Evolutionary conservation across 768 basidiomycete genomes (phyloP).

Genomic region (Boletus sp.): DNA sequence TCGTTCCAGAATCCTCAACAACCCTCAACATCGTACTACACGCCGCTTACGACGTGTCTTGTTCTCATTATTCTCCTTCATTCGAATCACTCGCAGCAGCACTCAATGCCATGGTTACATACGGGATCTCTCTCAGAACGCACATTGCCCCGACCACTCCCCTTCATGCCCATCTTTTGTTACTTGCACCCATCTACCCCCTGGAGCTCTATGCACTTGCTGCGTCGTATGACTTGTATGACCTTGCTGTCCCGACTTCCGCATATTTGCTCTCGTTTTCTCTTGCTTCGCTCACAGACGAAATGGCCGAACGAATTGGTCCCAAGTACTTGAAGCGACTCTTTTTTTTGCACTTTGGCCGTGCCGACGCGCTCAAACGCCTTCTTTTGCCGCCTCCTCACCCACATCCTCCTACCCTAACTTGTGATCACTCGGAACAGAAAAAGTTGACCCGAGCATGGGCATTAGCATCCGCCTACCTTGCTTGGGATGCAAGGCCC

Average conservation of each 20-base stretch:
- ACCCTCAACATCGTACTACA: slow-evolving; percentile 75
- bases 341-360: slow-evolving; percentile 82
- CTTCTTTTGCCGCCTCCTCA: slow-evolving; percentile 73
- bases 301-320: slow-evolving; percentile 66
- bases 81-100: slow-evolving; percentile 57
- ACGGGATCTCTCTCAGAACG: slow-evolving; percentile 56
- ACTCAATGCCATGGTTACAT: slow-evolving; percentile 53
- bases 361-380: slow-evolving; percentile 78
- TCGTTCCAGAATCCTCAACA: slow-evolving; percentile 57
- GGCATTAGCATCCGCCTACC: slow-evolving; percentile 79
- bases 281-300: slow-evolving; percentile 67
- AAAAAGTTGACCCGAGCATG: slow-evolving; percentile 79
- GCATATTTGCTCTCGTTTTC: slow-evolving; percentile 72
- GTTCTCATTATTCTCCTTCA: slow-evolving; percentile 70
- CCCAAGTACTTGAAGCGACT: slow-evolving; percentile 76
- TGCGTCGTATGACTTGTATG: slow-evolving; percentile 61
- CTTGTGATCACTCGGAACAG: slow-evolving; percentile 73
- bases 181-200: slow-evolving; percentile 65
- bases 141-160: slow-evolving; percentile 51
- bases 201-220: slow-evolving; percentile 74
- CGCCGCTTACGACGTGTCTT: slow-evolving; percentile 67
- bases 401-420: slow-evolving; percentile 66
- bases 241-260: slow-evolving; percentile 73
- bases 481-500: slow-evolving; percentile 81
- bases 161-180: slow-evolving; percentile 59